phyloP scores from a whole-genome alignment of 1,139 yeast genomes.

The Pichia sp. region DNA sequence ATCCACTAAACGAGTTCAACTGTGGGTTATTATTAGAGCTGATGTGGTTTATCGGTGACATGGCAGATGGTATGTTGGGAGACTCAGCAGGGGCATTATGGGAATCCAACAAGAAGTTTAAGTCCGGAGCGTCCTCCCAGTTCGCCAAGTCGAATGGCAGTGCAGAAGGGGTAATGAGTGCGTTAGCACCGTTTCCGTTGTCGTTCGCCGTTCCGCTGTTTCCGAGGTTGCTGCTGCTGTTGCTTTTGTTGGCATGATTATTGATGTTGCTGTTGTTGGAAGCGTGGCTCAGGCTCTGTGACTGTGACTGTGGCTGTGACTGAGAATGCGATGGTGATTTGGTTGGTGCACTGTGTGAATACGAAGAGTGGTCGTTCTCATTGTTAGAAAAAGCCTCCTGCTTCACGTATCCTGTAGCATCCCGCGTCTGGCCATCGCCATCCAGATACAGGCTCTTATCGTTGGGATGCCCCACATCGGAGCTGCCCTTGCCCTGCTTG shows the following conservation, averaged over 20 bases:
- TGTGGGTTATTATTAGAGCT: neutral
- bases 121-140: slow-evolving; percentile 30
- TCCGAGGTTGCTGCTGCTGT: neutral
- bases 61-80: slow-evolving; percentile 19
- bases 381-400: neutral
- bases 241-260: neutral
- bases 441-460: neutral
- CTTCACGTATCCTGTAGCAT: neutral
- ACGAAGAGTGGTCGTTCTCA: neutral
- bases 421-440: neutral
- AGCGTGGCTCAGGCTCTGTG: neutral
- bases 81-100: slow-evolving; percentile 21
- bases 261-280: neutral
- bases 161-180: slow-evolving; percentile 7
- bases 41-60: slow-evolving; percentile 24
- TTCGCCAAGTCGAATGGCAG: slow-evolving; percentile 28
- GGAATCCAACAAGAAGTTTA: slow-evolving; percentile 26
- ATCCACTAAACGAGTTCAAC: neutral
- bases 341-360: neutral
- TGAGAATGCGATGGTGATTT: neutral
- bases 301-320: slow-evolving; percentile 1
- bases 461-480: neutral
- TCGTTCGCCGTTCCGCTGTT: neutral
- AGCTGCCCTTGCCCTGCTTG: neutral
- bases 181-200: neutral